Percentiles rank a stretch among this genome's conserved stretches.
phyloP scores from a whole-genome alignment of 805 yeast species.

The Metschnikowia dekortorum region DNA sequence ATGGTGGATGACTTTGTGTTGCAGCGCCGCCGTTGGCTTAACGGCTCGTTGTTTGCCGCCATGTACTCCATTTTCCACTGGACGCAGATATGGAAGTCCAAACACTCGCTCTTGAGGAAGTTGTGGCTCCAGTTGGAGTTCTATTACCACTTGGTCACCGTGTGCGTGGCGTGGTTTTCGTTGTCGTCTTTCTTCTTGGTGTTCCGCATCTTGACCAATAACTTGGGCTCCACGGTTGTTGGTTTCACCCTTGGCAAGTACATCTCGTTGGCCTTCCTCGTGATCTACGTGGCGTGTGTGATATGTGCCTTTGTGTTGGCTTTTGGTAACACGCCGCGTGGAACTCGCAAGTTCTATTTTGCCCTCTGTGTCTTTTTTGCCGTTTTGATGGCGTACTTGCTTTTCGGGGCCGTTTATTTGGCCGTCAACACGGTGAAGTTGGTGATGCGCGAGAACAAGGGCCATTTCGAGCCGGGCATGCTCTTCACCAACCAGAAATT shows the following conservation, averaged over 20 bases:
- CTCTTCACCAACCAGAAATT: conserved; percentile 67
- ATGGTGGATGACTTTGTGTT: conserved; percentile 89
- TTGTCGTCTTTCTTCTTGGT: conserved; percentile 89
- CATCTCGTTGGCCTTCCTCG: conserved; percentile 71
- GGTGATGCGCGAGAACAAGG: conserved; percentile 41
- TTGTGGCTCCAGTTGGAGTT: conserved; percentile 82
- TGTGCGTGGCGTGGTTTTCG: conserved; percentile 88
- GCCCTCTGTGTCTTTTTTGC: conserved; percentile 79
- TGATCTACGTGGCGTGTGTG: conserved; percentile 79
- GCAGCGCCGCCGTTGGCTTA: conserved; percentile 97
- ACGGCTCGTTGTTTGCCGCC: conserved; percentile 97
- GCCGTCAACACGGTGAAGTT: conserved; percentile 67
- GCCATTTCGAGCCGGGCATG: conserved; percentile 37
- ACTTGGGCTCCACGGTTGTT: conserved; percentile 61
- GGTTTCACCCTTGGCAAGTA: conserved; percentile 70
- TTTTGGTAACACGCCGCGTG: conserved; percentile 91
- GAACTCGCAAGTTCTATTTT: conserved; percentile 75
- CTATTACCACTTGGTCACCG: conserved; percentile 74
- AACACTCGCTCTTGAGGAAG: conserved; percentile 79
- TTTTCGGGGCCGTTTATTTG: conserved; percentile 81
- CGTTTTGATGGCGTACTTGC: conserved; percentile 79
- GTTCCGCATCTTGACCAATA: conserved; percentile 78
- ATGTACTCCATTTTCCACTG: conserved; percentile 82
- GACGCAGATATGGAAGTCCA: conserved; percentile 82
- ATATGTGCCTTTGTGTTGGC: conserved; percentile 85